These are phyloP conservation scores for Trametes cubensis DNA, from an alignment of 768 basidiomycete genomes.

Conservation along the genomic window DNA sequence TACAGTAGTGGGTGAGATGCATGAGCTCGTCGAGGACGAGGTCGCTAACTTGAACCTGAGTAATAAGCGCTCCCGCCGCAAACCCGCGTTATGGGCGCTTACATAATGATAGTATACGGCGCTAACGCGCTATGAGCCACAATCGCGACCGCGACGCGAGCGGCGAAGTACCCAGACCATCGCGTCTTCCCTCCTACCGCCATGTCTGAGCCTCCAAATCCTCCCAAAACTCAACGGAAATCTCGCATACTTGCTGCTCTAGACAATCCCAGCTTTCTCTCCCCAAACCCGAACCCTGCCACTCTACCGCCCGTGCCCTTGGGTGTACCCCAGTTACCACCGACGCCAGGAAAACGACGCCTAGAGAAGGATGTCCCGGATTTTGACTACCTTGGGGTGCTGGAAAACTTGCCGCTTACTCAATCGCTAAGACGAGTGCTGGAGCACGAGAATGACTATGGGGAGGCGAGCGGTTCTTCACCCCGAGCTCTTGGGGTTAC, in stretches of 20 bases:
- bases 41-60: too few relatives aligned
- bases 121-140: neutral
- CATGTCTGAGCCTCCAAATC: slow-evolving; percentile 17
- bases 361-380: neutral
- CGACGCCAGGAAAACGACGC: slow-evolving; percentile 5
- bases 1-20: too few relatives aligned
- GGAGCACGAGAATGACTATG: slow-evolving; percentile 8
- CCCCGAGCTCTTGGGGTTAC: neutral
- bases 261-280: slow-evolving; percentile 22
- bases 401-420: neutral
- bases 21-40: too few relatives aligned
- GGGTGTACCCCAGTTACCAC: neutral
- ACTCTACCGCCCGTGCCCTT: slow-evolving; percentile 16
- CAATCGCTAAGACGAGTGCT: slow-evolving; percentile 4
- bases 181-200: neutral
- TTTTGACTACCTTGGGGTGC: neutral
- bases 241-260: slow-evolving; percentile 29
- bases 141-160: slow-evolving; percentile 1
- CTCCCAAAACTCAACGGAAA: slow-evolving; percentile 12
- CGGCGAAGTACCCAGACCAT: neutral
- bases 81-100: too few relatives aligned
- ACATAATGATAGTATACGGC: neutral
- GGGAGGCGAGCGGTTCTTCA: slow-evolving; percentile 3
- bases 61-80: too few relatives aligned
- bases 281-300: neutral